Evolutionary conservation across 2,329 filamentous ascomycete species (phyloP), one percentile per base, ranked within the genome.

Genomic region (Aspergillus tubingensis): DNA sequence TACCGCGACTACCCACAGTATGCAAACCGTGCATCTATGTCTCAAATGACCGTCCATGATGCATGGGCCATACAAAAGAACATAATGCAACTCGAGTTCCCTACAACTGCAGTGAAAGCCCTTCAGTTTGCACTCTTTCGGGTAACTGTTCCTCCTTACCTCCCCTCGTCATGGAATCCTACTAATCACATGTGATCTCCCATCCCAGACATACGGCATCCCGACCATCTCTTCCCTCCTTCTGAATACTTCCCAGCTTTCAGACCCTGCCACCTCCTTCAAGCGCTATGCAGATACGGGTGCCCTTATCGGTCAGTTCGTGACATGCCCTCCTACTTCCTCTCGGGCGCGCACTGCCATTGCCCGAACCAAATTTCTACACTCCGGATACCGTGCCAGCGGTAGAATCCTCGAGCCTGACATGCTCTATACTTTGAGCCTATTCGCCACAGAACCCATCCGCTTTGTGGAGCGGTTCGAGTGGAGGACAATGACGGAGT

Each of bases 371-470:
- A 89, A 89, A 67, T 88, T 82, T 67, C 76, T 90, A 1, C 87
- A 89, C 68, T 70, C 74, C 13, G 74, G 78, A 1, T 88, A 88
- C 69, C 82, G 82, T 47, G 79, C 81, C 36, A 76, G 82, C 1
- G 84, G 84, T 8, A 83, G 83, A 66, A 89, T 90, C 65, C 77
- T 79, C 5, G 83, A 89, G 58, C 79, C 81, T 1, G 87, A 90
- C 64, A 81, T 89, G 77, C 77, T 90, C 0, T 89, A 88, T 71
- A 89, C 87, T 0, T 77, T 90, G 0, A 79, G 81, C 10, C 71
- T 91, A 0, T 91, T 91, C 69, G 82, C 89, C 19, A 77, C 82
- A 0, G 88, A 92, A 70, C 88, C 89, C 1, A 75, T 84, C 27
- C 79, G 83, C 27, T 92, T 89, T 79, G 82, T 89, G 21, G 73